Evolutionary conservation across 345 rosid species (phyloP), one percentile per base, ranked within the genome.

Genomic region (Isatis tinctoria): DNA sequence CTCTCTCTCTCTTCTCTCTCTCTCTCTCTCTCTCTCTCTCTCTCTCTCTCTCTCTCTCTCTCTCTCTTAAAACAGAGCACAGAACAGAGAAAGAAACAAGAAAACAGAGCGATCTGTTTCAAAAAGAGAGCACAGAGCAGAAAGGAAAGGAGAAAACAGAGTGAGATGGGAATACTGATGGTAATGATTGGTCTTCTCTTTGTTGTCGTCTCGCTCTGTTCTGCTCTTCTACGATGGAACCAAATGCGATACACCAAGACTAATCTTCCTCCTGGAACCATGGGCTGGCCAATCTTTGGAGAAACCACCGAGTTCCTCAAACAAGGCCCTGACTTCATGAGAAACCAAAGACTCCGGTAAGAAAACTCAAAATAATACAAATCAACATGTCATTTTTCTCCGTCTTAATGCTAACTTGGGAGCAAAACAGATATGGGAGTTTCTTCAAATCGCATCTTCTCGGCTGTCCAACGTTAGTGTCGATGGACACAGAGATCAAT

Each of bases 281-380:
- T 90, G 98, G 98, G 98, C 1, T 92, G 95, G 96, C 98, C 96
- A 10, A 44, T 90, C 72, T 83, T 88, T 63, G 98, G 97, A 3
- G 90, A 92, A 82, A 92, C 96, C 14, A 83, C 88, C 2, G 90
- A 90, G 74, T 90, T 92, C 32, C 87, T 90, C 43, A 86, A 78
- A 60, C 90, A 83, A 49, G 98, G 98, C 1, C 98, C 98, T 3
- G 74, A 75, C 80, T 92, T 90, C 83, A 90, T 92, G 87, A 87
- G 82, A 79, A 83, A 79, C 64, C 91, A 86, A 75, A 79, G 86
- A 75, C 81, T 86, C 71, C 82, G 91, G 98, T 90, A 41, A 14
- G 24, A 9, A 20, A 11, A 24, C 12, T 65, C 18, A 18, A 47
- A 20, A 36, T 2, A 26, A 14, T 0, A 3, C 20, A 59, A 75